A percentile compares a stretch with the other conserved stretches of the same genome.
These are phyloP conservation scores for Trypanosoma mega DNA, from an alignment of 208 protist genomes.

Conservation along the genomic window DNA sequence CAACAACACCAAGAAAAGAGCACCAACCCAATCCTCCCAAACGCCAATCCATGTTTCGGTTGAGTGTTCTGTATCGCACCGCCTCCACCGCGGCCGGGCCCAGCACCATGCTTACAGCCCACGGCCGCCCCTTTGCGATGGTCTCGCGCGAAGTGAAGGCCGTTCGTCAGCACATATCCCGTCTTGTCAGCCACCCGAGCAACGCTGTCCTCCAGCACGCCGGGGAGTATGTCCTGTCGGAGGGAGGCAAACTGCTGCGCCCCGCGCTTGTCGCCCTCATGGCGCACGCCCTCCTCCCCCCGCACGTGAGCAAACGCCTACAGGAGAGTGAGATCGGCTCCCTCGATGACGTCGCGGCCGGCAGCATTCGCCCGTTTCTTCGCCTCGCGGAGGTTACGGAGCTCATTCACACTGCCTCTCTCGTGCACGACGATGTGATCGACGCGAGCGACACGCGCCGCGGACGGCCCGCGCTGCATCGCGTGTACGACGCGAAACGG, in stretches of 20 bases:
- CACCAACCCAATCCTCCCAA: too few species aligned
- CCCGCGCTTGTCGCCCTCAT: constrained; percentile 77
- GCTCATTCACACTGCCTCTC: constrained; percentile 95
- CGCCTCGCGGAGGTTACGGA: constrained; percentile 94
- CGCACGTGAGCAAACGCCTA: constrained; percentile 40
- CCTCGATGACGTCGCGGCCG: constrained; percentile 59
- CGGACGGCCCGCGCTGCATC: constrained; percentile 79
- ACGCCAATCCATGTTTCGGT: constrained; percentile 7
- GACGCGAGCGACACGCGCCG: constrained; percentile 92
- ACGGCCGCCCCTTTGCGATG: constrained; percentile 55
- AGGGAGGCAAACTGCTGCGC: constrained; percentile 78
- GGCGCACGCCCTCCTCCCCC: constrained; percentile 69
- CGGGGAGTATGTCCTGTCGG: constrained; percentile 59
- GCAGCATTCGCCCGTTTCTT: constrained; percentile 67
- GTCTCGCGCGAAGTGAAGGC: constrained; percentile 65
- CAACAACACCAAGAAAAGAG: too few species aligned
- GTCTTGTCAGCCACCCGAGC: constrained; percentile 55
- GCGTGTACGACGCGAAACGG: constrained; percentile 79
- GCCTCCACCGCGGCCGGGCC: background rate
- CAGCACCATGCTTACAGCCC: constrained; percentile 28
- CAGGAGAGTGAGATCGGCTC: constrained; percentile 37
- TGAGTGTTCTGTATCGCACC: background rate
- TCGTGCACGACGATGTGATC: constrained; percentile 97
- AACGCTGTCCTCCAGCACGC: constrained; percentile 84
- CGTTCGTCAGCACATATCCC: constrained; percentile 57